Conservation (phyloP, 345 rosid genomes). For the Corymbia maculata region DNA sequence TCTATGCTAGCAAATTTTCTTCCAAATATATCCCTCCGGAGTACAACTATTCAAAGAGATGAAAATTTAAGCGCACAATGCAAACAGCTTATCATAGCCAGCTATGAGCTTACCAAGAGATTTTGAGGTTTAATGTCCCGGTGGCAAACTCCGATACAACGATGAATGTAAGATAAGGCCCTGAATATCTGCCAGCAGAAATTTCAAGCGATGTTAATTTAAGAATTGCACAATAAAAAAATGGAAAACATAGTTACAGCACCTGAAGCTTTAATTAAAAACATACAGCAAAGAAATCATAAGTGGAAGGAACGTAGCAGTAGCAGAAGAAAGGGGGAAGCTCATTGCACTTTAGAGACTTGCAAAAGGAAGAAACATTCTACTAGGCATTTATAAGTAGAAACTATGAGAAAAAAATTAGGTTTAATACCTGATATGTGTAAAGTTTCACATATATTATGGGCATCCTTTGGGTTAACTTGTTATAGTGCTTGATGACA, state of each 20-base stretch:
- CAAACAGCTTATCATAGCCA: neutral
- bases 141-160: constrained; percentile 81
- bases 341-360: neutral
- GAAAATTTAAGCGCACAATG: neutral
- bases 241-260: neutral
- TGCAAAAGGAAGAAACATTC: neutral
- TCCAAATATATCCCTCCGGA: neutral
- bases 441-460: constrained; percentile 85
- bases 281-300: neutral
- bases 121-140: constrained; percentile 99
- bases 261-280: neutral
- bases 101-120: constrained; percentile 55
- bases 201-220: neutral
- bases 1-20: neutral
- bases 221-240: neutral
- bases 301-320: neutral
- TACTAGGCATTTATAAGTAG: neutral
- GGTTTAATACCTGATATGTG: constrained; percentile 63
- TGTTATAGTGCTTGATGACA: constrained; percentile 84
- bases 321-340: neutral
- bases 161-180: constrained; percentile 85
- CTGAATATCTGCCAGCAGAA: constrained; percentile 68
- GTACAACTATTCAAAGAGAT: neutral
- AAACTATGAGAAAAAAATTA: neutral
- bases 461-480: constrained; percentile 89